These are phyloP conservation scores for Kuraishia floccosa DNA, from an alignment of 805 yeast genomes.

Conservation along the genomic window DNA sequence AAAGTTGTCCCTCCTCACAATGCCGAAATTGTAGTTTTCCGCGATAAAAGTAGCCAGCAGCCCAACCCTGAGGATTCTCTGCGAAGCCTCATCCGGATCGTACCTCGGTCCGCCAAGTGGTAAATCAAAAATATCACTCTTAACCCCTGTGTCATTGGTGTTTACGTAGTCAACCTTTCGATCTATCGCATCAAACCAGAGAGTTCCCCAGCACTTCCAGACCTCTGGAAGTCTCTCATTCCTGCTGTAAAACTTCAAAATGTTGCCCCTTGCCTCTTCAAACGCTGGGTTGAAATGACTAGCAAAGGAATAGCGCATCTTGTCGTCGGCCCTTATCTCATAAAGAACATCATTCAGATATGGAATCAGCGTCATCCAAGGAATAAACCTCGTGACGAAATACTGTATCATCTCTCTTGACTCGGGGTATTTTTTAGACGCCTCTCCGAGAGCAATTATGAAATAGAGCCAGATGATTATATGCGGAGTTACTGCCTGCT, in stretches of 20 bases:
- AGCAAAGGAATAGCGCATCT: constrained; percentile 7
- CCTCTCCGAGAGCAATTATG: constrained; percentile 50
- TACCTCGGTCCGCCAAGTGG: constrained; percentile 54
- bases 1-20: constrained; percentile 31
- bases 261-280: constrained; percentile 17
- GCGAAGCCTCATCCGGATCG: constrained; percentile 32
- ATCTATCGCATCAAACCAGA: constrained; percentile 61
- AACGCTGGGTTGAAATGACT: constrained; percentile 5
- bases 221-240: constrained; percentile 63
- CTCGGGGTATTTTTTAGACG: constrained; percentile 31
- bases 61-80: constrained; percentile 38
- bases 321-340: constrained; percentile 15
- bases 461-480: constrained; percentile 71
- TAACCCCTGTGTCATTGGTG: constrained; percentile 44
- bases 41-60: constrained; percentile 40
- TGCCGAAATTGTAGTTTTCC: constrained; percentile 41
- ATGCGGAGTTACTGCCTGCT: constrained; percentile 60
- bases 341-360: constrained; percentile 50
- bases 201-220: constrained; percentile 79
- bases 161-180: constrained; percentile 41
- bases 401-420: constrained; percentile 36
- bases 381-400: constrained; percentile 45
- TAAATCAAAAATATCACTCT: constrained; percentile 45
- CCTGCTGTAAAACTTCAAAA: constrained; percentile 38
- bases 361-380: constrained; percentile 56